Evolutionary conservation across 139 green algal species (phyloP).

Genomic region (Chlamydomonas urium): DNA sequence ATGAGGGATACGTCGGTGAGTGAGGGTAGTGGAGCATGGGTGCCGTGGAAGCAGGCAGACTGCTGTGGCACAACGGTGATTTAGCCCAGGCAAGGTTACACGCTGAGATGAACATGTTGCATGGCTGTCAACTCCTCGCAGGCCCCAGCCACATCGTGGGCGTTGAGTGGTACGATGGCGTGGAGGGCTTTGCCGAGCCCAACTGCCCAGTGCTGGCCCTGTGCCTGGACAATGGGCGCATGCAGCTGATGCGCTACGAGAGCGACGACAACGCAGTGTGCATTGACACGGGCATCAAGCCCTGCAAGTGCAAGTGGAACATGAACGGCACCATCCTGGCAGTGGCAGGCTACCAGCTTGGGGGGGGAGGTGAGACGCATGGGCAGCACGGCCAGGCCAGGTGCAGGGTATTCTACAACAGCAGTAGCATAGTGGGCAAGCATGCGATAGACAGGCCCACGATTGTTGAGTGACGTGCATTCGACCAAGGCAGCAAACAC

Average conservation of each 20-base stretch:
- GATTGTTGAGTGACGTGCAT: no score
- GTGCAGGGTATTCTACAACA: no score
- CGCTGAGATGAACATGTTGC: not conserved
- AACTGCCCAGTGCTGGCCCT: conserved; percentile 63
- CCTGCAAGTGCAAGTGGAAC: conserved; percentile 61
- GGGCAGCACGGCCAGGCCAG: no score
- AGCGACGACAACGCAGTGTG: conserved; percentile 63
- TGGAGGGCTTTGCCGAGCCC: conserved; percentile 55
- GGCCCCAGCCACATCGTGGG: conserved; percentile 51
- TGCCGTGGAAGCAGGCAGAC: not conserved
- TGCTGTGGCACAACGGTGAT: not conserved
- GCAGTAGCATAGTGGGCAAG: no score
- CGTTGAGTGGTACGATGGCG: conserved; percentile 75
- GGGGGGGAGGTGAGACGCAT: conserved; percentile 16
- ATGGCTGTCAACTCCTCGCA: conserved; percentile 2
- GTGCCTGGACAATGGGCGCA: conserved; percentile 64
- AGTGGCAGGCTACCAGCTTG: conserved; percentile 52
- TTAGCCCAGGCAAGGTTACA: not conserved
- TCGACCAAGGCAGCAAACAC: no score
- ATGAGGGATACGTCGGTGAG: conserved; percentile 51
- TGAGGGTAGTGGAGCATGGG: not conserved
- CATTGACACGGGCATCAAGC: conserved; percentile 66
- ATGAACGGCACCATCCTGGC: conserved; percentile 62
- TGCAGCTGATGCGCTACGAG: conserved; percentile 54
- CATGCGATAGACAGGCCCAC: no score